phyloP scores from a whole-genome alignment of 768 basidiomycete species.

The Xanthoconium stramineum region DNA sequence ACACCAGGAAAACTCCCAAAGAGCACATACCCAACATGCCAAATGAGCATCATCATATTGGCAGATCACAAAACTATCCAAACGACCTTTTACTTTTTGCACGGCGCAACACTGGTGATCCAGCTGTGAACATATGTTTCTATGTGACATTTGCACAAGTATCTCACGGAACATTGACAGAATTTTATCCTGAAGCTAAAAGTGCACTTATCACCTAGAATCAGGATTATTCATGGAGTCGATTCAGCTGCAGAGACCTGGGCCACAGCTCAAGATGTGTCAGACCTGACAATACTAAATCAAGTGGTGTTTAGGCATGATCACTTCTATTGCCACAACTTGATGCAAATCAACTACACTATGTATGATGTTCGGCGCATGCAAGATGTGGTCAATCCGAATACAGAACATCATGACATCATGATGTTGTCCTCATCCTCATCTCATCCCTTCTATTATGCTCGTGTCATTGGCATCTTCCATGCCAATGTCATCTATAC shows the following conservation, averaged over 20 bases:
- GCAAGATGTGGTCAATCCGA: background rate
- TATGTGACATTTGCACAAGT: background rate
- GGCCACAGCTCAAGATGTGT: background rate
- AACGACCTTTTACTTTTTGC: too few relatives aligned
- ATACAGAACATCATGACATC: background rate
- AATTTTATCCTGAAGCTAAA: background rate
- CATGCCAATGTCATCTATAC: background rate
- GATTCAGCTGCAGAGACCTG: background rate
- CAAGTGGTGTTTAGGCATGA: background rate
- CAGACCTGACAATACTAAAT: background rate
- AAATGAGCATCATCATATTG: too few relatives aligned
- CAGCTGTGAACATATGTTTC: too few relatives aligned
- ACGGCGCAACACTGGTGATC: too few relatives aligned
- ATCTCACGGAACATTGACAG: background rate
- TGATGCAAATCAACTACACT: background rate
- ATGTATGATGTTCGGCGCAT: background rate
- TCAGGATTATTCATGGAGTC: background rate
- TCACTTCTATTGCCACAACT: background rate
- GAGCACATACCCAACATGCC: too few relatives aligned
- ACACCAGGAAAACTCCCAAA: too few relatives aligned
- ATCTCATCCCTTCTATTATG: background rate
- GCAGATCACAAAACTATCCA: too few relatives aligned
- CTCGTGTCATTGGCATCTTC: background rate
- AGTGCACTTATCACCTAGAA: background rate
- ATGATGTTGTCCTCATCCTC: background rate